phyloP scores from a whole-genome alignment of 495 filamentous ascomycete genomes.

The Penicillium flavigenum region DNA sequence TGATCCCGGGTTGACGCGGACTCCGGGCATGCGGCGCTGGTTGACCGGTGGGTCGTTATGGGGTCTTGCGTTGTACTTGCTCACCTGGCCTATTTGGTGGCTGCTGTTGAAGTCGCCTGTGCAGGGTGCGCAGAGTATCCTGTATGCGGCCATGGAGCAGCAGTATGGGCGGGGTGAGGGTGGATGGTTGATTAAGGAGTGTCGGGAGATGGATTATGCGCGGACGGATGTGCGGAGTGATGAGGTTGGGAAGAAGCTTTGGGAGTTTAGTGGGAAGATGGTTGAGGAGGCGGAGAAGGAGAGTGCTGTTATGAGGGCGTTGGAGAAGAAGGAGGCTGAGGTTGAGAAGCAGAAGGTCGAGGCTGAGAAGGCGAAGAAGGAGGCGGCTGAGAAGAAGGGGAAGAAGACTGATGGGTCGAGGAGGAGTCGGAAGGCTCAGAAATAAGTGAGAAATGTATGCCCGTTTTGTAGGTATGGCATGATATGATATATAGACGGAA shows the following conservation, averaged over 20 bases:
- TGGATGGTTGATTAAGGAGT: conserved; percentile 79
- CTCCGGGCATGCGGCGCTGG: conserved; percentile 84
- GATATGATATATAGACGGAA: background rate
- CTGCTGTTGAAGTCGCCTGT: conserved; percentile 78
- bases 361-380: conserved; percentile 44
- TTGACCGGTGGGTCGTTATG: conserved; percentile 78
- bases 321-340: conserved; percentile 67
- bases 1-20: conserved; percentile 81
- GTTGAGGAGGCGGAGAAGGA: conserved; percentile 82
- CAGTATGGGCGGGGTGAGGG: conserved; percentile 65
- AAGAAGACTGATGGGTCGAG: conserved; percentile 44
- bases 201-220: conserved; percentile 67
- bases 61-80: conserved; percentile 76
- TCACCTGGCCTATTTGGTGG: conserved; percentile 81
- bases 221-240: conserved; percentile 77
- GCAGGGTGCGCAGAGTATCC: conserved; percentile 81
- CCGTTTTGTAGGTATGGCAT: background rate
- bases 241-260: conserved; percentile 73
- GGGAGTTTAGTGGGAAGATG: conserved; percentile 83
- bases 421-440: conserved; percentile 40
- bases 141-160: conserved; percentile 82
- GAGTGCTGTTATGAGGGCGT: conserved; percentile 62
- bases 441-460: conserved; percentile 16
- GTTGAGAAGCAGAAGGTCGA: conserved; percentile 46
- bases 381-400: conserved; percentile 40